Evolutionary conservation across 2,329 filamentous ascomycete species (phyloP).

Genomic region (Aspergillus luchuensis): DNA sequence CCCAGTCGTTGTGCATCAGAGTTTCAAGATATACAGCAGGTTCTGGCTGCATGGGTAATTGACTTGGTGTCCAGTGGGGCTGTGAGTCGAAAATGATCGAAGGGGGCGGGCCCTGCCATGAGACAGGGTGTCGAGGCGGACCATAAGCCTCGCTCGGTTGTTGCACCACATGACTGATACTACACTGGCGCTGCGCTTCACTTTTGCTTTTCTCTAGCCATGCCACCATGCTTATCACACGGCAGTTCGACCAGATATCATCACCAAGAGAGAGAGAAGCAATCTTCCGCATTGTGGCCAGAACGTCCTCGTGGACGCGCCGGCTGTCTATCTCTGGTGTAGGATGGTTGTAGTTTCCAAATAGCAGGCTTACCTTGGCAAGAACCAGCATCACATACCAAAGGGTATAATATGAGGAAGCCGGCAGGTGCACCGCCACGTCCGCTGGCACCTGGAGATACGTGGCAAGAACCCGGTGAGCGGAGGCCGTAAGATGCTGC

Average conservation of each 20-base stretch:
- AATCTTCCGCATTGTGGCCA: background rate
- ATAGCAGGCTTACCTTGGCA: conserved; percentile 13
- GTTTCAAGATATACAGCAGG: background rate
- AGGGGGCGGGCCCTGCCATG: background rate
- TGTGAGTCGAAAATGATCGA: background rate
- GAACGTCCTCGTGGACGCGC: background rate
- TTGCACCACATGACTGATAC: background rate
- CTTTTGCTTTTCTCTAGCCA: conserved; percentile 12
- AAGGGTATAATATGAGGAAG: conserved; percentile 9
- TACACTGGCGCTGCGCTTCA: background rate
- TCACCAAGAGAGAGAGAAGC: conserved; percentile 3
- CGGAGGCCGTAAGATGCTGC: background rate
- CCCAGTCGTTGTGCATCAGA: background rate
- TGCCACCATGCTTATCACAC: conserved; percentile 4
- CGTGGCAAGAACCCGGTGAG: conserved; percentile 2
- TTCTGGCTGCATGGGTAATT: background rate
- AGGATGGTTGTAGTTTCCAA: background rate
- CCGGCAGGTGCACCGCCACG: conserved; percentile 6
- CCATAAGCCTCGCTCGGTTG: background rate
- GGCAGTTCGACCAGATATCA: conserved; percentile 10
- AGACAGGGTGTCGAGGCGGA: background rate
- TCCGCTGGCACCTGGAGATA: conserved; percentile 4
- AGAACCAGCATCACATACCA: conserved; percentile 17
- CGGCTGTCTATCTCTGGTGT: background rate
- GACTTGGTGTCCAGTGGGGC: background rate